Evolutionary conservation across 768 basidiomycete species (phyloP), one percentile per base, ranked within the genome.

Genomic region (Suillus occidentalis): DNA sequence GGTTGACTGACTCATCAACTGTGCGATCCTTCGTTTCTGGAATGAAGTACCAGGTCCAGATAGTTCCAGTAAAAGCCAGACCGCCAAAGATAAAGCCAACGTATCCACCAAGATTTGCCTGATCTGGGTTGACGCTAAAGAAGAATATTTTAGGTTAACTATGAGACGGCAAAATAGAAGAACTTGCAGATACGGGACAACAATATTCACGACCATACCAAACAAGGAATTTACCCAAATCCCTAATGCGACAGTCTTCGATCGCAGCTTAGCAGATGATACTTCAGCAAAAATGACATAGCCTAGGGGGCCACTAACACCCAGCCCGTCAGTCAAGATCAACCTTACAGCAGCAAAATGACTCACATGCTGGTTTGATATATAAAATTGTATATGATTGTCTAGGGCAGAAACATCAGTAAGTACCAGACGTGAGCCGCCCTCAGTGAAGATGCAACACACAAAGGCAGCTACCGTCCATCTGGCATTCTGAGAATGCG

Each of bases 301-400:
- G 28, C 64, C 72, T 7, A 75, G 47, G 14, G 73, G 73, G 1
- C 74, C 74, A 8, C 73, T 74, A 64, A 42, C n/a, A 37, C 34
- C 14, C 14, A 43, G 20, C 14, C 22, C 14, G 6, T 62, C 18
- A 61, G 31, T 13, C 4, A 50, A 31, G 42, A 16, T 37, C 42
- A 58, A 55, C 13, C 12, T 34, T 3, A 16, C 42, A 45, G 20
- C 20, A 36, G 42, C 20, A 7, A 25, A 39, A 36, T 5, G n/a
- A 52, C 74, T 62, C 18, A 75, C 74, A 74, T 74, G 65, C 65
- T 62, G 25, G 39, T 49, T 65, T 75, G 72, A 60, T 69, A 75
- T 20, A 72, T 67, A 62, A 74, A 75, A 62, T 74, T 75, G 62
- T 74, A 75, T 52, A 75, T 66, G 57, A 74, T 71, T 63, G 72